Evolutionary conservation across 768 basidiomycete genomes (phyloP), one percentile per base, ranked within the genome.

Genomic region (Sporobolomyces roseus): DNA sequence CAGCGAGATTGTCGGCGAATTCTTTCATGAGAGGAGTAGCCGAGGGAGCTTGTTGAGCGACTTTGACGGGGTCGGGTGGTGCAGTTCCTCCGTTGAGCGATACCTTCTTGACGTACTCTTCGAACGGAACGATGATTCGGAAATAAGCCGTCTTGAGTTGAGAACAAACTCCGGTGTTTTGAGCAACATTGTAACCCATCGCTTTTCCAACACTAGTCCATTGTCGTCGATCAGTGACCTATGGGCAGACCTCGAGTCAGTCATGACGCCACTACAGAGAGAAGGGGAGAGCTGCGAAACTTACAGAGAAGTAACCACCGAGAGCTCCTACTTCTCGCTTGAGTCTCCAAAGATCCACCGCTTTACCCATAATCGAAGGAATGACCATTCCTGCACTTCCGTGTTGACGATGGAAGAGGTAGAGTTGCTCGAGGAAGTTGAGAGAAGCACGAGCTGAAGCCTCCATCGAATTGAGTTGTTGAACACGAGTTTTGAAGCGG

Each of bases 351-450:
- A 99, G 82, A 82, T 99, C 96, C 60, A 99, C 82, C 2, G 91
- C 84, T 77, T 91, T 90, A 79, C 91, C 87, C 79, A 92, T 92
- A 78, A 99, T 91, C 36, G 88, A 89, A 65, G 96, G 96, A 38
- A 97, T 88, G n/a, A 87, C 87, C 30, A 97, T 87, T 72, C 89
- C 86, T 68, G 86, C 83, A 78, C 92, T 91, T 54, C 91, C 91
- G 80, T 93, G 92, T 78, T 97, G 93, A 75, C 90, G 88, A 80
- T 98, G 96, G 79, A 89, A 99, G 74, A 91, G 88, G 80, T 93
- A 93, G 55, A 99, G 84, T 79, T 96, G 92, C 78, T 98, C 94
- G 73, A 97, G 80, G 80, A 96, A 98, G 82, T 96, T 98, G 79
- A 98, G 81, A 80, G 93, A 96, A 58, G 96, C 94, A 74, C 96